Evolutionary conservation across 371 early-diverging fungal species (phyloP).

Genomic region (Apophysomyces variabilis): DNA sequence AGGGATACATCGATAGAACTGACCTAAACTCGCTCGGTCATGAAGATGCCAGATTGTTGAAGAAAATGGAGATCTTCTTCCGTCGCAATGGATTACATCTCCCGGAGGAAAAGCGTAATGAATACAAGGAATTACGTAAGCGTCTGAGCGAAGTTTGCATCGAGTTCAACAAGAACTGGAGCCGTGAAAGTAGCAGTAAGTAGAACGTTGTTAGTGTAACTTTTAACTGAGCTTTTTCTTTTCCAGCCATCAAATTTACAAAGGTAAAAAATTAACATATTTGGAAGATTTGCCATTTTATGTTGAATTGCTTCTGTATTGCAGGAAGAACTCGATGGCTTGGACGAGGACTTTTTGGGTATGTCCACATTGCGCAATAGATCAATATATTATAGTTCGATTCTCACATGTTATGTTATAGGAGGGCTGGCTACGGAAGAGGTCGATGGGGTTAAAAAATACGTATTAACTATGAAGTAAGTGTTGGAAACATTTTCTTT

Average conservation of each 20-base stretch:
- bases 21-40: constrained; percentile 50
- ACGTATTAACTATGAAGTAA: constrained; percentile 79
- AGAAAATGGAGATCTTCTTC: constrained; percentile 66
- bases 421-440: constrained; percentile 55
- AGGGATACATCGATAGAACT: constrained; percentile 56
- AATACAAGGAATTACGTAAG: constrained; percentile 68
- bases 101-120: constrained; percentile 59
- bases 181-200: constrained; percentile 61
- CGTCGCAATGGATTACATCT: constrained; percentile 76
- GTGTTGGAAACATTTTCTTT: neutral
- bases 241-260: constrained; percentile 46
- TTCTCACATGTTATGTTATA: constrained; percentile 15
- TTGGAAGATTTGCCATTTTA: neutral
- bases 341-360: constrained; percentile 76
- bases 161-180: constrained; percentile 68
- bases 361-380: constrained; percentile 18
- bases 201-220: neutral
- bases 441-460: constrained; percentile 67
- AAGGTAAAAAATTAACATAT: constrained; percentile 30
- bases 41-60: constrained; percentile 73
- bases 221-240: neutral
- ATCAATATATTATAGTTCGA: neutral
- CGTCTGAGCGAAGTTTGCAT: constrained; percentile 69
- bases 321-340: constrained; percentile 75
- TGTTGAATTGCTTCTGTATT: constrained; percentile 30